These are phyloP conservation scores for Nissolia schottii DNA, from an alignment of 306 rosid species.

Conservation along the genomic window DNA sequence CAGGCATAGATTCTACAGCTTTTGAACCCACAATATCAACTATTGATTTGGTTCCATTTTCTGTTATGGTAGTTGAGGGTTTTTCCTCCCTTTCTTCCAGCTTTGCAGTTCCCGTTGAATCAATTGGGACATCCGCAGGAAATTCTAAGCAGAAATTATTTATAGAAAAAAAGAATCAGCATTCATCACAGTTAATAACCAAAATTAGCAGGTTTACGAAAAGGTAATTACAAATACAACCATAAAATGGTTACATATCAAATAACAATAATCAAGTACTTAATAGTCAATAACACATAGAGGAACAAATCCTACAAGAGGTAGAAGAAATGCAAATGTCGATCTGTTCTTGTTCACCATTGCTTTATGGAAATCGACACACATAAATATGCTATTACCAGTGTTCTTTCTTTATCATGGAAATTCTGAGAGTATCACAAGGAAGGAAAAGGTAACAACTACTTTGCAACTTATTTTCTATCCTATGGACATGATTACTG, in stretches of 20 bases:
- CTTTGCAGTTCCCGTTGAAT: constrained; percentile 24
- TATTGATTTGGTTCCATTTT: constrained; percentile 25
- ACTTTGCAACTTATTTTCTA: neutral
- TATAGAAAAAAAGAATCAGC: neutral
- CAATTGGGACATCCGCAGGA: constrained; percentile 16
- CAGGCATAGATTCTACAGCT: constrained; percentile 18
- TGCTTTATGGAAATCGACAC: neutral
- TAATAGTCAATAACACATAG: neutral
- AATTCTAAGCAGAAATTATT: constrained; percentile 23
- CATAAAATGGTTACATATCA: constrained; percentile 10
- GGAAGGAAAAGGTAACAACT: neutral
- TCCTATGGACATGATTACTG: too few relatives aligned
- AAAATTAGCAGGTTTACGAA: neutral
- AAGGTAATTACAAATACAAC: neutral
- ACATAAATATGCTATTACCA: constrained; percentile 2
- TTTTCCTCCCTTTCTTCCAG: constrained; percentile 24
- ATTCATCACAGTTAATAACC: constrained; percentile 6
- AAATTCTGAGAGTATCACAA: neutral
- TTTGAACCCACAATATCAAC: constrained; percentile 17
- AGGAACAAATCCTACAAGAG: constrained; percentile 1
- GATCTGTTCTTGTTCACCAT: neutral
- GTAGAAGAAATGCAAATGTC: neutral
- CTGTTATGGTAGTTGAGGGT: neutral
- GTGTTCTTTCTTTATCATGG: neutral
- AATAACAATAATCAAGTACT: neutral